Evolutionary conservation across 2,329 filamentous ascomycete genomes (phyloP).

Genomic region (Colletotrichum aenigma): DNA sequence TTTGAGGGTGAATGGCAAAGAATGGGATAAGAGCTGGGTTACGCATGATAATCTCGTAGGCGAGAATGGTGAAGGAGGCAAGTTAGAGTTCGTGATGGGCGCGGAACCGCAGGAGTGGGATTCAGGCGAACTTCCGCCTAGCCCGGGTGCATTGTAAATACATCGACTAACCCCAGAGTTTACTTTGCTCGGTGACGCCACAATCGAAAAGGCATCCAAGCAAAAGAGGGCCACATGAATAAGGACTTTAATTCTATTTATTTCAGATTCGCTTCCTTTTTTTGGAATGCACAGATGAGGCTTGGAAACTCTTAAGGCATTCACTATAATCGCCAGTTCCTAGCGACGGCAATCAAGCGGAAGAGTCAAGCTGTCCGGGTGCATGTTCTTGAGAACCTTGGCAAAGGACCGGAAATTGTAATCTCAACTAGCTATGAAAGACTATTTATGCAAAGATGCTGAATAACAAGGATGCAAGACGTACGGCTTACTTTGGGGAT

Average conservation of each 20-base stretch:
- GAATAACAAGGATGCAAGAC: not conserved
- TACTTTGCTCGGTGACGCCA: not conserved
- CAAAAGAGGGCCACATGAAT: not conserved
- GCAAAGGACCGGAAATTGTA: not conserved
- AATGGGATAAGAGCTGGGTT: conserved; percentile 60
- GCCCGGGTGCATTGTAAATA: conserved; percentile 35
- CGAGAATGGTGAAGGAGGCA: conserved; percentile 40
- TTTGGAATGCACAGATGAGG: not conserved
- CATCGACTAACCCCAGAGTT: not conserved
- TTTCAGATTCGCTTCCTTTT: not conserved
- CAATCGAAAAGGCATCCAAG: not conserved
- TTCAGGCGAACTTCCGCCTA: conserved; percentile 53
- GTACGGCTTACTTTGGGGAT: not conserved
- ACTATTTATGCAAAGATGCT: not conserved
- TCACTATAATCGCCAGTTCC: not conserved
- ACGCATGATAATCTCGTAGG: conserved; percentile 52
- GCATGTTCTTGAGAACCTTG: not conserved
- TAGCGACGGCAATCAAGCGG: not conserved
- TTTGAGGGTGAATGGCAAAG: conserved; percentile 55
- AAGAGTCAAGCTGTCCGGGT: not conserved
- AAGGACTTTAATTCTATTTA: not conserved
- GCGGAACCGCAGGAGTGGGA: conserved; percentile 38
- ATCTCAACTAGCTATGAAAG: not conserved
- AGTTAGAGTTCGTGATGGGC: conserved; percentile 52
- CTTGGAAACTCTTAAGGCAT: not conserved